Evolutionary conservation across 768 basidiomycete genomes (phyloP), one percentile per base, ranked within the genome.

Genomic region (Cubamyces lactineus): DNA sequence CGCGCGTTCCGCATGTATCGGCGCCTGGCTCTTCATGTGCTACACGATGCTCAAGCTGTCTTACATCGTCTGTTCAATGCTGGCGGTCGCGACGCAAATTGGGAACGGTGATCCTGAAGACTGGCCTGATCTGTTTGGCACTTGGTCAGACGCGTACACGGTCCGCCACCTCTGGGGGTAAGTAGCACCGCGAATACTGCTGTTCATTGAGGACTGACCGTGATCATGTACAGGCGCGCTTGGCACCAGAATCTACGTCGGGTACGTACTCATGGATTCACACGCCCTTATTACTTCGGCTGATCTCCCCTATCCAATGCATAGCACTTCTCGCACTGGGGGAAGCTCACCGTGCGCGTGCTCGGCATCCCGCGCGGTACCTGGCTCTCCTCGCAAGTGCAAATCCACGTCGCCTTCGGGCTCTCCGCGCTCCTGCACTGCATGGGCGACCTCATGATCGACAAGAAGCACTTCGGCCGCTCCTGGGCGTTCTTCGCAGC

Each of bases 241-340:
- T 69, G 65, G 62, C 68, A 69, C 47, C 66, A 69, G 53, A 62
- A 46, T 23, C 38, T 69, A 17, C 66, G 68, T 38, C 63, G 68
- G 3, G 66, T 69, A 48, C 8, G 65, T 46, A 1, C 21, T 26
- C 40, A 7, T 28, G 26, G 34, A 30, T 8, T 12, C 30, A 53
- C 21, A 19, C 46, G n/a, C 26, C 5, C n/a, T 39, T 12, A 9
- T 28, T 7, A 2, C 8, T 26, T 24, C 15, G 12, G 17, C 49
- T 11, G 40, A 41, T 15, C 17, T 23, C 41, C 38, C 11, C 34
- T 11, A 34, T 34, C 6, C 34, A 11, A 34, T 11, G 11, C 34
- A 2, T 45, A 68, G 66, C 59, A 57, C 34, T 57, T 60, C 28
- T 48, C 66, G 1, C 23, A 53, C 24, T 57, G 42, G 19, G 65